Conservation (phyloP, 305 asterid genomes). For the Plantago lanceolata region DNA sequence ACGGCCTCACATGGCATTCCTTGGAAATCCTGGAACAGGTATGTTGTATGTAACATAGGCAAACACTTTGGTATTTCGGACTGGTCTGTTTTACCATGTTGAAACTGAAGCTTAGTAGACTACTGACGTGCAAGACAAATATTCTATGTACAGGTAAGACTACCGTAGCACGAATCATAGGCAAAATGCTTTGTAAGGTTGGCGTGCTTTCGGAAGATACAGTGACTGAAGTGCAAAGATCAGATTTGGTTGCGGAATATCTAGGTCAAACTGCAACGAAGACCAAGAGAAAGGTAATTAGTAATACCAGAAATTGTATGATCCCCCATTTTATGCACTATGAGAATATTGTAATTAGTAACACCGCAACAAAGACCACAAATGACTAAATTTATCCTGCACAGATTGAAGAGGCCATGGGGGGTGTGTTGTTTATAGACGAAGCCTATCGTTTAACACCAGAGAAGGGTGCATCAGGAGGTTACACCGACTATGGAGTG, state of each 20-base stretch:
- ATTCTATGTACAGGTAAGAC: slow-evolving; percentile 59
- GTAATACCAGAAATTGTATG: not conserved
- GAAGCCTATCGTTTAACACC: slow-evolving; percentile 77
- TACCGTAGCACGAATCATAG: slow-evolving; percentile 74
- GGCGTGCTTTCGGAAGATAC: slow-evolving; percentile 63
- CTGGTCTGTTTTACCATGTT: not conserved
- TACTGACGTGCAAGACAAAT: no score
- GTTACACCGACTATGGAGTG: slow-evolving; percentile 49
- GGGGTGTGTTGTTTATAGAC: slow-evolving; percentile 76
- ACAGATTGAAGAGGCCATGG: slow-evolving; percentile 88
- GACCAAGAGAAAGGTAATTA: slow-evolving; percentile 62
- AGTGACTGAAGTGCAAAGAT: slow-evolving; percentile 75
- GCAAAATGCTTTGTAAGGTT: slow-evolving; percentile 64
- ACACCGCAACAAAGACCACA: no score
- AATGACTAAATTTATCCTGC: not conserved
- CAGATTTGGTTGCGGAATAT: slow-evolving; percentile 79
- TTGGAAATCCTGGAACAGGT: slow-evolving; percentile 87
- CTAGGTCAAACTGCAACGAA: slow-evolving; percentile 89
- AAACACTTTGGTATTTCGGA: not conserved
- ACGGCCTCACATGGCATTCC: slow-evolving; percentile 91
- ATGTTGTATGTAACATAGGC: slow-evolving; percentile 34
- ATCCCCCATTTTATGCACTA: not conserved
- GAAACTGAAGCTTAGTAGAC: not conserved
- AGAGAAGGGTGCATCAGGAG: slow-evolving; percentile 34
- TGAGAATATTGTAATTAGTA: no score